phyloP scores from a whole-genome alignment of 768 basidiomycete genomes.

The Collybiopsis confluens region DNA sequence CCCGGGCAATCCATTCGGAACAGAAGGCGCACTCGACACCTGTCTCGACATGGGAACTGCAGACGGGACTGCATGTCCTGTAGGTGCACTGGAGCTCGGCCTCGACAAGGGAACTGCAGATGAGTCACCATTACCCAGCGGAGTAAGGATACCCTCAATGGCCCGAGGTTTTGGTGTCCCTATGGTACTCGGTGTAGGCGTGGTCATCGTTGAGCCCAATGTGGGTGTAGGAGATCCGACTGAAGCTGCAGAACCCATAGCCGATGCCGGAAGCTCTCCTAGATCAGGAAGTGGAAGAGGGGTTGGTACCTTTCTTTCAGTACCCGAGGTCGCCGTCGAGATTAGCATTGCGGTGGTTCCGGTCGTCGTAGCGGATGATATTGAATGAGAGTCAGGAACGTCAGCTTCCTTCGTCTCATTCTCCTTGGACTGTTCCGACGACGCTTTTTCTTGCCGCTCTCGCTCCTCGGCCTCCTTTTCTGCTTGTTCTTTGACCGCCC shows the following conservation, averaged over 20 bases:
- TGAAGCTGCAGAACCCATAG: not conserved
- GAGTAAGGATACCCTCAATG: not conserved
- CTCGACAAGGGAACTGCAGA: not conserved
- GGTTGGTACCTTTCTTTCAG: not conserved
- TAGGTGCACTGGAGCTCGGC: constrained; percentile 8
- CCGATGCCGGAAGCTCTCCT: not conserved
- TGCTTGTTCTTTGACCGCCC: constrained; percentile 38
- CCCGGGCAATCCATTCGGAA: not conserved
- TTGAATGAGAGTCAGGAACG: constrained; percentile 3
- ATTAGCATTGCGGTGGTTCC: constrained; percentile 8
- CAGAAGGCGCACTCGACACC: constrained; percentile 2
- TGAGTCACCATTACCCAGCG: not conserved
- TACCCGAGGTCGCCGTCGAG: constrained; percentile 3
- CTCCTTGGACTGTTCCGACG: constrained; percentile 9
- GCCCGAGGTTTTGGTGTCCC: constrained; percentile 1
- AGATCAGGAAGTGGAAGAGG: constrained; percentile 3
- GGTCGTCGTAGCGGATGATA: constrained; percentile 13
- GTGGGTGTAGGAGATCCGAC: constrained; percentile 1
- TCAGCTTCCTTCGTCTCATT: constrained; percentile 15
- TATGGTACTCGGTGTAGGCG: not conserved
- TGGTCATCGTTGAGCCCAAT: not conserved
- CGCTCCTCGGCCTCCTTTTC: too few relatives aligned
- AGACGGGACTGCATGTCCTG: too few relatives aligned
- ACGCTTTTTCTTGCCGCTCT: constrained; percentile 10
- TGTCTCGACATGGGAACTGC: constrained; percentile 6